Conservation (phyloP, 306 rosid genomes). For the Pyrus communis region DNA sequence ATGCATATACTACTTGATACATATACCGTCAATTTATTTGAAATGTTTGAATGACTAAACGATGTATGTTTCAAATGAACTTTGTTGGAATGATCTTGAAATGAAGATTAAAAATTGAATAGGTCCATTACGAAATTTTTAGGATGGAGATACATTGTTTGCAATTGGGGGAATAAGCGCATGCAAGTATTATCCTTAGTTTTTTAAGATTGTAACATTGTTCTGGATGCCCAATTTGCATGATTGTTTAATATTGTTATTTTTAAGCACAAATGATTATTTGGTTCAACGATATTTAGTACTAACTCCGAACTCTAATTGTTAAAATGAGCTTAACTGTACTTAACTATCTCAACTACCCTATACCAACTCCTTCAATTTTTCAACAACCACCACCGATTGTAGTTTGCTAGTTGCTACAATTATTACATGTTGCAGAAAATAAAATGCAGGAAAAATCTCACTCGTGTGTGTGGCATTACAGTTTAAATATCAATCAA, state of each 20-base stretch:
- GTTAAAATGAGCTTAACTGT: not conserved
- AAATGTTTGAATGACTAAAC: no score
- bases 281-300: rapidly evolving
- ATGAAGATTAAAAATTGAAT: no score
- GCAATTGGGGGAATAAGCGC: no score
- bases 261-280: not conserved
- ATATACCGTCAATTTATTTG: no score
- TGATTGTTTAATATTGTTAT: not conserved
- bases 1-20: no score
- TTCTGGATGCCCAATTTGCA: not conserved
- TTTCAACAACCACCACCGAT: not conserved
- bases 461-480: not conserved
- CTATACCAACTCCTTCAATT: not conserved
- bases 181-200: no score
- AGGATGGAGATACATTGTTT: no score
- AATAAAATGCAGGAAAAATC: not conserved
- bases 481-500: not conserved
- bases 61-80: no score
- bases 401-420: not conserved
- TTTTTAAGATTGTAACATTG: not conserved
- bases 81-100: no score
- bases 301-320: no score
- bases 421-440: not conserved
- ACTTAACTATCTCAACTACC: not conserved
- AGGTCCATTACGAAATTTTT: no score